phyloP scores from a whole-genome alignment of 139 green algal genomes.

The Desmodesmus armatus region DNA sequence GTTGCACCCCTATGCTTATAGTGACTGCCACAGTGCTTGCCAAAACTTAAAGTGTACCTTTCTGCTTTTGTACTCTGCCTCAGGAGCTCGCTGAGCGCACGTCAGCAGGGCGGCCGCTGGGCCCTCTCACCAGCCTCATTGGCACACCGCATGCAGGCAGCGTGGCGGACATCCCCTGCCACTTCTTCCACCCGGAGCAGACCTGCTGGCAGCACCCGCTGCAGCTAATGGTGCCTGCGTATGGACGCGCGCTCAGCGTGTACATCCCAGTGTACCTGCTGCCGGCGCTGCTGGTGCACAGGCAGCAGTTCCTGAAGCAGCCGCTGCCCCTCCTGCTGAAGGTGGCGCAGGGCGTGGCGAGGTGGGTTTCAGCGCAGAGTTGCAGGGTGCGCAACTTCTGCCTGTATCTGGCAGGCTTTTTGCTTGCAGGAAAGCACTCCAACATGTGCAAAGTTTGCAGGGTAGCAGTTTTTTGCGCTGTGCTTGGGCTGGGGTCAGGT shows the following conservation, averaged over 20 bases:
- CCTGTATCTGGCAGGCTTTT: no score
- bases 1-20: no score
- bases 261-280: conserved; percentile 81
- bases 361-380: no score
- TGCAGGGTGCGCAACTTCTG: no score
- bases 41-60: no score
- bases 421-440: no score
- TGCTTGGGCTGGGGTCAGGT: no score
- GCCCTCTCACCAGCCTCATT: conserved; percentile 48
- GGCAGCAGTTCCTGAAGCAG: conserved; percentile 68
- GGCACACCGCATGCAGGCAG: conserved; percentile 50
- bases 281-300: conserved; percentile 87
- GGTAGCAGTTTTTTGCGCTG: no score
- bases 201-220: conserved; percentile 65
- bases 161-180: conserved; percentile 54
- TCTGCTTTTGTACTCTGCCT: not conserved
- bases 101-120: not conserved
- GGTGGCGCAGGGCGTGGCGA: conserved; percentile 67
- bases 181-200: conserved; percentile 76
- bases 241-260: conserved; percentile 80
- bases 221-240: conserved; percentile 73
- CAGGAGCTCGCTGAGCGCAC: conserved; percentile 43
- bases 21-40: no score
- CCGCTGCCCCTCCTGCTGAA: conserved; percentile 71
- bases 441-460: no score